These are phyloP conservation scores for Conticribra guillardii DNA, from an alignment of 108 stramenopile genomes.

Conservation along the genomic window DNA sequence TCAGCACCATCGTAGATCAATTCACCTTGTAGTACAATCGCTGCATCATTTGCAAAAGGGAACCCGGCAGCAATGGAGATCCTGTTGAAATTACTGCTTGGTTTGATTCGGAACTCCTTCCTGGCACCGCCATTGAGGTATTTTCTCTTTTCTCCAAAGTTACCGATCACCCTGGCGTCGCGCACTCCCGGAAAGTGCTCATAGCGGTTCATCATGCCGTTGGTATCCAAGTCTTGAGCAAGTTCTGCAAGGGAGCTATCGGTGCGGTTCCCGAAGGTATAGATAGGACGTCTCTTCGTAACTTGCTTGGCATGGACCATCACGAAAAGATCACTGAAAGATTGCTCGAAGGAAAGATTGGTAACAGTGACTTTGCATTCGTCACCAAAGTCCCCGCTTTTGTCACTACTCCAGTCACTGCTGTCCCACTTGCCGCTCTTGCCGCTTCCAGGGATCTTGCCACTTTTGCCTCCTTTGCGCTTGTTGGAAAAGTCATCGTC, in stretches of 20 bases:
- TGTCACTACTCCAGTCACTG: constrained; percentile 7
- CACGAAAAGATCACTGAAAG: constrained; percentile 38
- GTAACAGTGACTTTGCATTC: constrained; percentile 19
- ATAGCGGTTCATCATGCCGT: constrained; percentile 20
- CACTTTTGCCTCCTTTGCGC: not conserved
- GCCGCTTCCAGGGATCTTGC: not conserved
- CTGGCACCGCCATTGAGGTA: constrained; percentile 22
- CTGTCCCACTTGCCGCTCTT: constrained; percentile 2
- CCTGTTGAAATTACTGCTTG: not conserved
- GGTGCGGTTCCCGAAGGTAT: constrained; percentile 16
- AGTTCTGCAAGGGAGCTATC: constrained; percentile 19
- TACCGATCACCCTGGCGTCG: constrained; percentile 15
- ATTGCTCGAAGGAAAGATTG: constrained; percentile 34
- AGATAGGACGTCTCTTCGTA: constrained; percentile 29
- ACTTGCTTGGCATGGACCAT: constrained; percentile 24
- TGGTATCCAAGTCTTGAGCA: constrained; percentile 18
- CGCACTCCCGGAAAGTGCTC: constrained; percentile 19
- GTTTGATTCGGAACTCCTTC: constrained; percentile 15
- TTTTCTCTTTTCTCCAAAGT: not conserved
- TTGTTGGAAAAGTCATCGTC: not conserved
- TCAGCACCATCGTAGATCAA: constrained; percentile 37
- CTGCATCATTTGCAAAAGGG: constrained; percentile 42
- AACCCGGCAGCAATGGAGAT: constrained; percentile 36
- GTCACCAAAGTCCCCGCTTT: constrained; percentile 1
- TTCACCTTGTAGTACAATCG: constrained; percentile 26